Conservation (phyloP, 2,329 filamentous ascomycete genomes). For the Onygenales sp. region DNA sequence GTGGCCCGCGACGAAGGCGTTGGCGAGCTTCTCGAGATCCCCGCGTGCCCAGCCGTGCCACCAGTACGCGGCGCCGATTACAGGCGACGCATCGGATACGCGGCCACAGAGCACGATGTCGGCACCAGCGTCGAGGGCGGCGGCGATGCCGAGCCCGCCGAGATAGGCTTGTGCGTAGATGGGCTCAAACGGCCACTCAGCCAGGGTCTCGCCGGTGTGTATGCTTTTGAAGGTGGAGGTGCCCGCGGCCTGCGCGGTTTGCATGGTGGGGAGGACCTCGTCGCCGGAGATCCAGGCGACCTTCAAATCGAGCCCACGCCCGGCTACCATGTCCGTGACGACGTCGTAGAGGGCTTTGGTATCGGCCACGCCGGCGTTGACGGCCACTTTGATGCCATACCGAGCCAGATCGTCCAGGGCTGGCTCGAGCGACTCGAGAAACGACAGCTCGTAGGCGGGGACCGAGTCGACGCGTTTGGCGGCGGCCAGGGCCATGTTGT, state of each 20-base stretch:
- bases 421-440: constrained; percentile 39
- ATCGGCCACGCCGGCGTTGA: constrained; percentile 37
- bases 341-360: constrained; percentile 31
- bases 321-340: constrained; percentile 27
- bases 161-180: constrained; percentile 26
- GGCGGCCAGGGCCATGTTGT: constrained; percentile 42
- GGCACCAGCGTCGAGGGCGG: constrained; percentile 30
- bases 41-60: constrained; percentile 33
- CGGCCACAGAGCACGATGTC: constrained; percentile 38
- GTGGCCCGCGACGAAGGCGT: constrained; percentile 30
- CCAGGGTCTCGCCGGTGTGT: constrained; percentile 27
- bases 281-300: constrained; percentile 42
- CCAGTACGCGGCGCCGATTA: constrained; percentile 34
- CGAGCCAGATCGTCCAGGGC: constrained; percentile 31
- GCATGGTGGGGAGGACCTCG: constrained; percentile 29
- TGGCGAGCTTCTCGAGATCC: constrained; percentile 29
- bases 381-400: constrained; percentile 34
- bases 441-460: constrained; percentile 41
- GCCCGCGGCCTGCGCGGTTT: constrained; percentile 20
- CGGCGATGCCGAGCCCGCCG: constrained; percentile 30
- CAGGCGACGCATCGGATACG: constrained; percentile 36
- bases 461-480: constrained; percentile 27
- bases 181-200: constrained; percentile 28
- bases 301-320: constrained; percentile 34
- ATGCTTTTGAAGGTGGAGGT: constrained; percentile 31